Percentiles rank a stretch among this genome's conserved stretches.
phyloP scores from a whole-genome alignment of 2,329 filamentous ascomycete species.

The Aureobasidium sp. region DNA sequence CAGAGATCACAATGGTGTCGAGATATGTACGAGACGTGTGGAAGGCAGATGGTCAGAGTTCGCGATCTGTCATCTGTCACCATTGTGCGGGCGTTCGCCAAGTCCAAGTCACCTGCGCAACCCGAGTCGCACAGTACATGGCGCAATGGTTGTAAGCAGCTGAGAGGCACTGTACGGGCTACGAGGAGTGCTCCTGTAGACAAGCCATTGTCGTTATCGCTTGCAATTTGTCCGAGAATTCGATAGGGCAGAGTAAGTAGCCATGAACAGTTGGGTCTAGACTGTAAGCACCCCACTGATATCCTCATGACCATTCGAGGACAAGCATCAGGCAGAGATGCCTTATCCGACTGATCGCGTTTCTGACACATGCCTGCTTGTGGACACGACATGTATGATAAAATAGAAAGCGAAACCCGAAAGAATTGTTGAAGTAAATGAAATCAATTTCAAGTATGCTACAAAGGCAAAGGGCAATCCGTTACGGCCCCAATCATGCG shows the following conservation, averaged over 20 bases:
- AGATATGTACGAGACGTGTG: not conserved
- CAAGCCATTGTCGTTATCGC: not conserved
- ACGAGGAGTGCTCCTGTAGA: not conserved
- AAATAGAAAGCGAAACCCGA: not conserved
- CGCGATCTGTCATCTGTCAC: not conserved
- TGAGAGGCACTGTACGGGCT: not conserved
- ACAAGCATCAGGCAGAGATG: not conserved
- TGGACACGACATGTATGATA: not conserved
- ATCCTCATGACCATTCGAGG: not conserved
- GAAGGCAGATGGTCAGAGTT: not conserved
- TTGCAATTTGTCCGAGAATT: not conserved
- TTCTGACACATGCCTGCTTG: not conserved
- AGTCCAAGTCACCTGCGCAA: not conserved
- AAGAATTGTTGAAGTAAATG: not conserved
- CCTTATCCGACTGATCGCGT: not conserved
- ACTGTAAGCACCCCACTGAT: not conserved
- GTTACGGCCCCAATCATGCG: not conserved
- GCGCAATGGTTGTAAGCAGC: not conserved
- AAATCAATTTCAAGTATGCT: constrained; percentile 8
- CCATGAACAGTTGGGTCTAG: not conserved
- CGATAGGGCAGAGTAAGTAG: not conserved
- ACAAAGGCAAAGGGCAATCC: constrained; percentile 9
- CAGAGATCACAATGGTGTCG: not conserved
- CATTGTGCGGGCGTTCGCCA: not conserved
- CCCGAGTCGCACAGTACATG: not conserved